Conservation (phyloP, 352 stramenopile species). For the Globisporangium cylindrosporum region DNA sequence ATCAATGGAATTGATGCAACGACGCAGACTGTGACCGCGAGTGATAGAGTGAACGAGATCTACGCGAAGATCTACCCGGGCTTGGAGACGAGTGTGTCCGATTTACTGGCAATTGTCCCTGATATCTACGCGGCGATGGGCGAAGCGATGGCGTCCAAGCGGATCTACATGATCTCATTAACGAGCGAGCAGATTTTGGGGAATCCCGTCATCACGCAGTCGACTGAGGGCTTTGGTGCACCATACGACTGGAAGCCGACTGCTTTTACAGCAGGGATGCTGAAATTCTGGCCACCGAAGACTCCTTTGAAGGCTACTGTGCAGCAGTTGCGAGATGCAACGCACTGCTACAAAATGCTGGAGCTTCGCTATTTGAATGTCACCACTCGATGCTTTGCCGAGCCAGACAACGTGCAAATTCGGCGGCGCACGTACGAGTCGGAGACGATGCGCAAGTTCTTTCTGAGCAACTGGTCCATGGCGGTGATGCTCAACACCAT, state of each 20-base stretch:
- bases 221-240: slow-evolving; percentile 25
- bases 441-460: slow-evolving; percentile 40
- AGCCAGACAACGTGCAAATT: slow-evolving; percentile 23
- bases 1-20: slow-evolving; percentile 21
- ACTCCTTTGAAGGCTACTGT: slow-evolving; percentile 27
- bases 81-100: slow-evolving; percentile 20
- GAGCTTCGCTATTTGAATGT: slow-evolving; percentile 28
- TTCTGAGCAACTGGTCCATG: slow-evolving; percentile 39
- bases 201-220: slow-evolving; percentile 22
- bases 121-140: slow-evolving; percentile 17
- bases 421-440: slow-evolving; percentile 10
- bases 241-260: slow-evolving; percentile 27
- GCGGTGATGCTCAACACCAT: slow-evolving; percentile 49
- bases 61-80: slow-evolving; percentile 38
- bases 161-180: slow-evolving; percentile 16
- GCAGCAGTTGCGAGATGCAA: slow-evolving; percentile 22
- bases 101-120: slow-evolving; percentile 28
- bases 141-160: slow-evolving; percentile 16
- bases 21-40: slow-evolving; percentile 1
- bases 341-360: slow-evolving; percentile 40
- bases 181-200: slow-evolving; percentile 26
- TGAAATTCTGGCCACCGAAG: slow-evolving; percentile 43
- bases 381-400: slow-evolving; percentile 34
- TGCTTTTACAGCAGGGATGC: slow-evolving; percentile 28
- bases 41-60: slow-evolving; percentile 28